Percentiles rank a stretch among this genome's conserved stretches.
These are phyloP conservation scores for Paramecium sonneborni DNA, from an alignment of 73 alveolate genomes.

Conservation along the genomic window DNA sequence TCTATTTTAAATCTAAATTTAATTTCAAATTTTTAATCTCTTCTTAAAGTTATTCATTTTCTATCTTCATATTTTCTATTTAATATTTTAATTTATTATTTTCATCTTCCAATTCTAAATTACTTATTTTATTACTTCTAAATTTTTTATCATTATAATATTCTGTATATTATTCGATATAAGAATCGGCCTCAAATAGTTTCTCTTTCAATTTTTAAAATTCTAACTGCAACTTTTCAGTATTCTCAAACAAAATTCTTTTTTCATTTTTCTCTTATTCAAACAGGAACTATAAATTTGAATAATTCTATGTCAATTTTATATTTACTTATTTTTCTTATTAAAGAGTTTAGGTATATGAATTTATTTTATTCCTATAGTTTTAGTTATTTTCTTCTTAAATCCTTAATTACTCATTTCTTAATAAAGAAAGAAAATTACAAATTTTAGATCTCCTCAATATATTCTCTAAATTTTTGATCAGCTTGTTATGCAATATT, in stretches of 20 bases:
- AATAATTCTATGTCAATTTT: neutral
- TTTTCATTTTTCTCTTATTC: constrained; percentile 12
- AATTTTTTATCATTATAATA: neutral
- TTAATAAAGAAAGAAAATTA: neutral
- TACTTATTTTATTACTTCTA: neutral
- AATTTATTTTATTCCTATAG: neutral
- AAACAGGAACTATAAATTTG: neutral
- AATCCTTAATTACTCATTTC: neutral
- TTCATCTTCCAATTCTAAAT: neutral
- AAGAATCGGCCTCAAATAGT: neutral
- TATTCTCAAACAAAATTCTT: neutral
- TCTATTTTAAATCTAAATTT: neutral
- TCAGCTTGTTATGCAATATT: neutral
- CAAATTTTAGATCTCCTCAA: neutral
- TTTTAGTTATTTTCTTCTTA: neutral
- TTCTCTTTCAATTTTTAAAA: neutral
- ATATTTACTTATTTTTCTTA: constrained; percentile 6
- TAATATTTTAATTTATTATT: neutral
- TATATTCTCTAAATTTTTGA: neutral
- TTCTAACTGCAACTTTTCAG: neutral
- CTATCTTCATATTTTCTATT: neutral
- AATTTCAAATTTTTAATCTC: neutral
- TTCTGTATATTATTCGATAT: neutral
- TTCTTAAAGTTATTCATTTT: neutral
- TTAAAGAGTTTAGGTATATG: neutral